Evolutionary conservation across 2,329 filamentous ascomycete genomes (phyloP).

Genomic region (Fusarium denticulatum): DNA sequence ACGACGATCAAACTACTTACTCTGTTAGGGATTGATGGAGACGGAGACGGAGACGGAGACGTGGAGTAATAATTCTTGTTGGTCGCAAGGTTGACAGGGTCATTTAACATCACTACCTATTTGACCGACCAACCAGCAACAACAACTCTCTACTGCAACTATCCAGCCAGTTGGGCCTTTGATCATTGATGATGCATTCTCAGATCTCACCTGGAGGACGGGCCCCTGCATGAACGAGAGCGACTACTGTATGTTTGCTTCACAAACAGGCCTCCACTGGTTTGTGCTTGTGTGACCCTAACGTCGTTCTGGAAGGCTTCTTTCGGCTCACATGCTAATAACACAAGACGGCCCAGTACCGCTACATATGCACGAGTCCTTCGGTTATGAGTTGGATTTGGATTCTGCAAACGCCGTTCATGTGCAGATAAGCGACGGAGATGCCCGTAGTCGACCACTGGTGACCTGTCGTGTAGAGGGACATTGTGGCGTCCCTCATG

Average conservation of each 20-base stretch:
- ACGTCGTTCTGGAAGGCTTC: conserved; percentile 40
- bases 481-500: conserved; percentile 24
- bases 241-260: neutral
- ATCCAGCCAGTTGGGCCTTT: conserved; percentile 8
- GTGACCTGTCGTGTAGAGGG: conserved; percentile 29
- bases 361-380: conserved; percentile 19
- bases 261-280: conserved; percentile 6
- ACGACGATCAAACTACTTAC: conserved; percentile 19
- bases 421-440: conserved; percentile 44
- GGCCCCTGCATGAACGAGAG: conserved; percentile 23
- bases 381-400: neutral
- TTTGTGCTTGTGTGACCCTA: conserved; percentile 8
- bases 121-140: neutral
- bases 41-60: conserved; percentile 9
- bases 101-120: neutral
- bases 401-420: conserved; percentile 21
- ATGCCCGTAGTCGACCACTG: conserved; percentile 26
- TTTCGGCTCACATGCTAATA: conserved; percentile 14
- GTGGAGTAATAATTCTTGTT: conserved; percentile 11
- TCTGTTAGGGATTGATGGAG: conserved; percentile 7
- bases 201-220: conserved; percentile 7
- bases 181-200: conserved; percentile 3
- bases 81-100: conserved; percentile 6
- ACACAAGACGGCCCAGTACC: neutral
- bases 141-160: neutral